Conservation (phyloP, 2,329 filamentous ascomycete genomes). For the Alternaria viburni region DNA sequence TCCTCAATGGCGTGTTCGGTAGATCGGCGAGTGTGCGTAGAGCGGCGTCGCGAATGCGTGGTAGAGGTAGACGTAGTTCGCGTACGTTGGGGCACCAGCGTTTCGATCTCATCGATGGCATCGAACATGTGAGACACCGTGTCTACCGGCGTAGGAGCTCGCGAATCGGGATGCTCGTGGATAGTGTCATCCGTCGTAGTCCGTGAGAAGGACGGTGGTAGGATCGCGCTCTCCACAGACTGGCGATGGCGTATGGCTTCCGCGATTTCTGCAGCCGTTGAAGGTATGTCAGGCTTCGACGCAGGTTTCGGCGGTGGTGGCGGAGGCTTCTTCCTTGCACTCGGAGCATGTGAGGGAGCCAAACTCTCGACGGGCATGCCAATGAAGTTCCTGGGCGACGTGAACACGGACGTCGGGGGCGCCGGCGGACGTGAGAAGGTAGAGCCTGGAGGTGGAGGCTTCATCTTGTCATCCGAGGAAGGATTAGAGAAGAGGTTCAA, state of each 20-base stretch:
- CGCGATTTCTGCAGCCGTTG: conserved; percentile 14
- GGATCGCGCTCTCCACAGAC: conserved; percentile 32
- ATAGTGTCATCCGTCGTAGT: conserved; percentile 15
- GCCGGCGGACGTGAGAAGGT: conserved; percentile 39
- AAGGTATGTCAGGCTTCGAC: conserved; percentile 12
- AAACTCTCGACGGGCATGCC: conserved; percentile 30
- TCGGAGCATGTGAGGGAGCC: conserved; percentile 23
- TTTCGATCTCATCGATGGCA: conserved; percentile 45
- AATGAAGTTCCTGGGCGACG: conserved; percentile 32
- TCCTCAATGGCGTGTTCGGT: conserved; percentile 23
- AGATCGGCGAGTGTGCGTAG: conserved; percentile 36
- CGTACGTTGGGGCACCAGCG: conserved; percentile 33
- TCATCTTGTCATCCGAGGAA: not conserved
- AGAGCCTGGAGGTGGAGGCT: conserved; percentile 14
- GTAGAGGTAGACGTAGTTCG: conserved; percentile 26
- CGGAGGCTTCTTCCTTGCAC: conserved; percentile 16
- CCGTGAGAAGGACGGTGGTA: conserved; percentile 25
- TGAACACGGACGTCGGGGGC: conserved; percentile 33
- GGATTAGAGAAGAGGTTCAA: conserved; percentile 17
- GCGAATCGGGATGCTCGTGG: conserved; percentile 32
- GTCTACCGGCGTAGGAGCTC: conserved; percentile 30
- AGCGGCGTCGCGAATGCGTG: conserved; percentile 37
- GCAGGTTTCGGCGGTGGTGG: conserved; percentile 13
- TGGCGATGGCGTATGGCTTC: conserved; percentile 17
- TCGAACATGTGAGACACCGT: conserved; percentile 44